Conservation (phyloP, 495 filamentous ascomycete species). For the Geopyxis carbonaria region DNA sequence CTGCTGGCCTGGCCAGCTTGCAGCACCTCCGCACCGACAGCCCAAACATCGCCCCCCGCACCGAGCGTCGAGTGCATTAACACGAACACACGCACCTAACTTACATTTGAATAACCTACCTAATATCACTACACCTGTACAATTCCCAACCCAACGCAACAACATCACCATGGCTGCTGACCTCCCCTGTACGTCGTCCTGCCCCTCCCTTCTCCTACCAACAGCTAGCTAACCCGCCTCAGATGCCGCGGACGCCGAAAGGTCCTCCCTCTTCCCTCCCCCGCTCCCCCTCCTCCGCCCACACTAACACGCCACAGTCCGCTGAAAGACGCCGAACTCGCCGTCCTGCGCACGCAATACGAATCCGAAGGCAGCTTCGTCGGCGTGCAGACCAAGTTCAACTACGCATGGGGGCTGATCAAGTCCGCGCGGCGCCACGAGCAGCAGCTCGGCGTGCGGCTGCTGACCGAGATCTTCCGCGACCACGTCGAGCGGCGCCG, state of each 20-base stretch:
- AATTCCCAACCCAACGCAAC: too few species aligned
- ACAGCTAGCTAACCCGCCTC: slow-evolving; percentile 12
- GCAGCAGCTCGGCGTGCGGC: slow-evolving; percentile 85
- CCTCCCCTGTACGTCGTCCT: slow-evolving; percentile 48
- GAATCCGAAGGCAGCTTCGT: slow-evolving; percentile 94
- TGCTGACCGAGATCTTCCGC: slow-evolving; percentile 94
- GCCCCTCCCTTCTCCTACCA: slow-evolving; percentile 11
- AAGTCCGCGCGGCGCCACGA: slow-evolving; percentile 70
- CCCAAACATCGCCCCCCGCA: too few species aligned
- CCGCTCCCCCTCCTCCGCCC: background rate
- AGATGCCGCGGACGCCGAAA: slow-evolving; percentile 97
- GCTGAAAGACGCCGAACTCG: slow-evolving; percentile 72
- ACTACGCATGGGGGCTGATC: slow-evolving; percentile 97
- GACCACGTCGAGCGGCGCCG: slow-evolving; percentile 75
- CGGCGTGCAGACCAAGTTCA: slow-evolving; percentile 96
- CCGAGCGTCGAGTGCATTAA: too few species aligned
- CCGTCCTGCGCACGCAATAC: slow-evolving; percentile 81
- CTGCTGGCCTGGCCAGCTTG: too few species aligned
- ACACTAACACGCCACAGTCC: slow-evolving; percentile 36
- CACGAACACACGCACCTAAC: too few species aligned
- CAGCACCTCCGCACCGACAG: too few species aligned
- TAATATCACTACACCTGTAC: too few species aligned
- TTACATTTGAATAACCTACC: too few species aligned
- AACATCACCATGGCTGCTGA: slow-evolving; percentile 26
- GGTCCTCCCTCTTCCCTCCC: slow-evolving; percentile 32